Evolutionary conservation across 768 basidiomycete species (phyloP).

Genomic region (Sarcodon sp.): DNA sequence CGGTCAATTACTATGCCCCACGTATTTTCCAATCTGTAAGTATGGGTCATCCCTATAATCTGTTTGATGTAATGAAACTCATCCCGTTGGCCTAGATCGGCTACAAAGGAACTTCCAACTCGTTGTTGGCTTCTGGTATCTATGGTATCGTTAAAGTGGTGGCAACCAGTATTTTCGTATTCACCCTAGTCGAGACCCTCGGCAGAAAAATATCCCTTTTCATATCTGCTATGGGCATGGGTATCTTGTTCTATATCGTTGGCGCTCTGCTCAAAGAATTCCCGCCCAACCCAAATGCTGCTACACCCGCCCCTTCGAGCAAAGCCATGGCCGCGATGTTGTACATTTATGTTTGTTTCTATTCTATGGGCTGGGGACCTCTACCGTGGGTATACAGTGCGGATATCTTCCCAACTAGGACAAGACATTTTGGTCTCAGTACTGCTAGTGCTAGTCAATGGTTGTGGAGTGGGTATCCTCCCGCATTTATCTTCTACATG

Average conservation of each 20-base stretch:
- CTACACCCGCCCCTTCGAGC: conserved; percentile 31
- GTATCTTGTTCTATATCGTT: conserved; percentile 67
- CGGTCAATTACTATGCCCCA: conserved; percentile 63
- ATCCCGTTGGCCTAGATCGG: conserved; percentile 36
- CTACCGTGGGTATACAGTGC: conserved; percentile 46
- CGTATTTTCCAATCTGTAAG: conserved; percentile 57
- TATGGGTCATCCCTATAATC: not conserved
- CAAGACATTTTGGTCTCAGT: conserved; percentile 70
- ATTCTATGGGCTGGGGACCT: conserved; percentile 82
- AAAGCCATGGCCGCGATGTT: conserved; percentile 81
- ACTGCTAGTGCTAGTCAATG: conserved; percentile 70
- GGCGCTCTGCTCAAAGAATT: conserved; percentile 76
- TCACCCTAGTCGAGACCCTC: conserved; percentile 51
- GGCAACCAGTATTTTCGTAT: conserved; percentile 53
- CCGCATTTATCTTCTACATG: not conserved
- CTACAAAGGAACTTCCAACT: conserved; percentile 41
- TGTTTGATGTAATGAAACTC: conserved; percentile 1
- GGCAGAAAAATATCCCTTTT: conserved; percentile 62
- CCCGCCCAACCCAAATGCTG: conserved; percentile 31
- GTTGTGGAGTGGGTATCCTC: conserved; percentile 54
- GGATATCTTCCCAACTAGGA: conserved; percentile 82
- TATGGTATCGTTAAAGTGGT: conserved; percentile 60
- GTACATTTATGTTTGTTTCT: conserved; percentile 82
- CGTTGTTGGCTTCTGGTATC: conserved; percentile 61
- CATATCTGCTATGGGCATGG: conserved; percentile 72